Conservation (phyloP, 176 grass and related monocot species). For the Triticum turgidum region DNA sequence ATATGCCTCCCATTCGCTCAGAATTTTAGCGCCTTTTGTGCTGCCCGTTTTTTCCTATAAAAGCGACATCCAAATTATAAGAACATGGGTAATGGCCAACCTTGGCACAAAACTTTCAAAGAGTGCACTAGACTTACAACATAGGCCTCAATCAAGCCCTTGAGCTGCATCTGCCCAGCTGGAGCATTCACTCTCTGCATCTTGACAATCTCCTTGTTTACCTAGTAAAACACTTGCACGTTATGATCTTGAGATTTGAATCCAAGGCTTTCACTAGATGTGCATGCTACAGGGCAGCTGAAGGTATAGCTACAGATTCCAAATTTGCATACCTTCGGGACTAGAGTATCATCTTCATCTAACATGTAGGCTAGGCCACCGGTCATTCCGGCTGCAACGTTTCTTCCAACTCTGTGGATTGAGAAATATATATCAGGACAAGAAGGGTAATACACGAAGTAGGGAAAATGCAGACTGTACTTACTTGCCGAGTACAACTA, state of each 20-base stretch:
- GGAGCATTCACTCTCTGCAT: slow-evolving; percentile 99
- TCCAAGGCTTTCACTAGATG: neutral
- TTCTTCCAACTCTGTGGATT: slow-evolving; percentile 79
- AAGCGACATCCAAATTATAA: neutral
- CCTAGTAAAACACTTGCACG: slow-evolving; percentile 45
- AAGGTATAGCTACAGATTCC: slow-evolving; percentile 22
- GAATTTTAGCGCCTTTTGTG: slow-evolving; percentile 68
- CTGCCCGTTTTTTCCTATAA: slow-evolving; percentile 96
- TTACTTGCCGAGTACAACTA: slow-evolving; percentile 99
- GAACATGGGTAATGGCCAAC: neutral
- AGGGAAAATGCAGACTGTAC: slow-evolving; percentile 27
- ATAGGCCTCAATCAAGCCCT: slow-evolving; percentile 94
- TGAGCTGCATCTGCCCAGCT: slow-evolving; percentile 99
- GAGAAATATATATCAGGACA: slow-evolving; percentile 36
- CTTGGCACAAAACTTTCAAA: neutral
- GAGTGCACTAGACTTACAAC: slow-evolving; percentile 63
- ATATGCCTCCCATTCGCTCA: slow-evolving; percentile 97
- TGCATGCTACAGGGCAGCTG: neutral
- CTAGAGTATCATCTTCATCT: slow-evolving; percentile 90
- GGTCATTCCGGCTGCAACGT: slow-evolving; percentile 99
- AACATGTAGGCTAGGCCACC: slow-evolving; percentile 98
- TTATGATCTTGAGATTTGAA: slow-evolving; percentile 8
- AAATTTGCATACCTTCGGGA: slow-evolving; percentile 69
- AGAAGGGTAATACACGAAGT: slow-evolving; percentile 9
- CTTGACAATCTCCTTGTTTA: slow-evolving; percentile 99